Base-by-base conservation (phyloP, 2,329 filamentous ascomycete species). In the Sporothrix inflata region DNA sequence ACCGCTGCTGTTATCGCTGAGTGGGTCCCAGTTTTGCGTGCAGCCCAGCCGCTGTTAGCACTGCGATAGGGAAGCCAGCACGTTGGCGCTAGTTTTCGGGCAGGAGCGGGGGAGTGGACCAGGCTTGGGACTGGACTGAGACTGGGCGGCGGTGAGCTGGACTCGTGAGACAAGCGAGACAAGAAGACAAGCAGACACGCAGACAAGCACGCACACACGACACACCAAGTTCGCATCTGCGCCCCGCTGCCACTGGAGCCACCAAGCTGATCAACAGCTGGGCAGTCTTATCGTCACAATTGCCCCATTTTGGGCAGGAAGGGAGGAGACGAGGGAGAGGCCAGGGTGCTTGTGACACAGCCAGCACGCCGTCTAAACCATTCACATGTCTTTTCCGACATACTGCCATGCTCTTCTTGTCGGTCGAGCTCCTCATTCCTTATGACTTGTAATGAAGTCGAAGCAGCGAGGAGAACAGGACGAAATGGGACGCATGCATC, bases 41-140 rank as follows among this genome's bases (percentile, higher is more conserved):
- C 14, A 57, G 27, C 24, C 24, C 53, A 21, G 8, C 34, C 6
- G 19, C 30, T 40, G 16, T 34, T 40, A 61, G 57, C 57, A 61
- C 57, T 61, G 57, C 57, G 57, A 63, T 63, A 42, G 57, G 57
- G 57, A 42, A 16, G 57, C 34, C 34, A 63, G 57, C 57, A 63
- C 34, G 38, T 42, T 42, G 57, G n/a, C 57, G 57, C 57, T 63
- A 63, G 57, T 63, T n/a, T 38, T 4, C 57, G 38, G 34, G 57
- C 57, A 63, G n/a, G n/a, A 63, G 57, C 57, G 57, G 57, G 57
- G 57, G 34, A 24, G 57, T 42, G 34, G 57, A 11, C 57, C 27
- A 30, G 40, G 40, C 40, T 11, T 42, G 12, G 47, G 47, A 27
- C n/a, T 3, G 34, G 57, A 30, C 55, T 21, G n/a, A n/a, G 55